Evolutionary conservation across 2,329 filamentous ascomycete species (phyloP).

Genomic region (Fusarium sp.): DNA sequence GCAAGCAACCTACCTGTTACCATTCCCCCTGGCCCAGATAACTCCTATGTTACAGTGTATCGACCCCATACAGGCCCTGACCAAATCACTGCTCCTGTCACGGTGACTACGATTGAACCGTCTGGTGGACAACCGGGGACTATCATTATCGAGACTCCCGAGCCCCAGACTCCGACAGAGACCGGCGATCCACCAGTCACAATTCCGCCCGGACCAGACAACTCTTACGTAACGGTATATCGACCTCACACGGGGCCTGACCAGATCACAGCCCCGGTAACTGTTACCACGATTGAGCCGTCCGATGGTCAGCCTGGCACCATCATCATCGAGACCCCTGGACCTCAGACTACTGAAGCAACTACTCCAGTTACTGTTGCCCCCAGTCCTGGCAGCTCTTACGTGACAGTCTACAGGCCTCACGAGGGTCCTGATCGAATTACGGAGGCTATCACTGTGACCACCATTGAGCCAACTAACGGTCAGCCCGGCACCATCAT

Average conservation of each 20-base stretch:
- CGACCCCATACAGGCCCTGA: constrained; percentile 23
- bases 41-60: constrained; percentile 25
- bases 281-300: constrained; percentile 26
- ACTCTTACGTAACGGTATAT: constrained; percentile 33
- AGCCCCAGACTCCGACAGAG: background rate
- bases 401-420: constrained; percentile 5
- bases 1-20: constrained; percentile 27
- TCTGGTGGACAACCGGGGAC: constrained; percentile 10
- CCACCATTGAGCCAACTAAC: background rate
- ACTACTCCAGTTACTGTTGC: background rate
- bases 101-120: constrained; percentile 5
- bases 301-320: constrained; percentile 27
- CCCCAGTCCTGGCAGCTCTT: background rate
- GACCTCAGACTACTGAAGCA: background rate
- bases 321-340: constrained; percentile 32
- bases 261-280: constrained; percentile 28
- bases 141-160: constrained; percentile 15
- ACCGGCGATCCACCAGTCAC: constrained; percentile 4
- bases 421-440: background rate
- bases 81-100: constrained; percentile 12
- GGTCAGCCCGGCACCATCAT: constrained; percentile 24
- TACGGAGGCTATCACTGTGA: background rate
- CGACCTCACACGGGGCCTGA: constrained; percentile 29
- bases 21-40: constrained; percentile 9
- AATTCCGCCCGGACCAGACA: constrained; percentile 26